Base-by-base conservation (phyloP, 2,329 filamentous ascomycete genomes). In the Thielaviopsis musarum region DNA sequence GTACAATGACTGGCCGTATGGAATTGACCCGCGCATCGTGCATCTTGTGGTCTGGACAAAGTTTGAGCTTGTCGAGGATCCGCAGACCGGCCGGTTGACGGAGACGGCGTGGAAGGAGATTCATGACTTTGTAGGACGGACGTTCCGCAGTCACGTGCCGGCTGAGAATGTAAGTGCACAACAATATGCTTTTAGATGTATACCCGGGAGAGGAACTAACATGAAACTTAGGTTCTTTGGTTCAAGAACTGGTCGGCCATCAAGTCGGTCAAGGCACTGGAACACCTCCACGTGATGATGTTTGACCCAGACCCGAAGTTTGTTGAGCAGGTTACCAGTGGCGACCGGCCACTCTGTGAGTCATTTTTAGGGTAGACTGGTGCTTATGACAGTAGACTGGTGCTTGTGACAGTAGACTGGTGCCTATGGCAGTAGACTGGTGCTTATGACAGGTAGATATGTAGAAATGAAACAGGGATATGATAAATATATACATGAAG, bases 281-380 rank as follows among this genome's bases (percentile, higher is more conserved):
- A 96, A 74, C 91, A 97, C 69, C 93, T 97, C 67, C 91, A 97
- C 70, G 85, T 96, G 67, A 90, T 96, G 89, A 74, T 96, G 58
- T 87, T 84, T 69, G 77, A 88, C 65, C 84, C 90, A 0, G 83
- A 91, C 65, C 74, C 76, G 48, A 76, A 74, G 3, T 88, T 94
- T 64, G 71, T 95, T 53, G 73, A 74, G 57, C 73, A 81, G 59
- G 77, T 95, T 62, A 95, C 89, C 5, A 74, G 81, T 45, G 85
- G 83, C 13, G 89, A 95, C 72, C 74, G 85, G 52, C 83, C 88
- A 1, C 75, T 87, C 67, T 77, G 76, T 63, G 73, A 75, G 61
- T 77, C 74, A 62, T 56, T 56, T 34, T 45, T 19, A 41, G 28
- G n/a, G 34, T 49, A 55, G 19, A 26, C 38, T 17, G 17, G 5